These are phyloP conservation scores for Pseudomassariella vexata DNA, from an alignment of 2,329 filamentous ascomycete genomes.

Conservation along the genomic window DNA sequence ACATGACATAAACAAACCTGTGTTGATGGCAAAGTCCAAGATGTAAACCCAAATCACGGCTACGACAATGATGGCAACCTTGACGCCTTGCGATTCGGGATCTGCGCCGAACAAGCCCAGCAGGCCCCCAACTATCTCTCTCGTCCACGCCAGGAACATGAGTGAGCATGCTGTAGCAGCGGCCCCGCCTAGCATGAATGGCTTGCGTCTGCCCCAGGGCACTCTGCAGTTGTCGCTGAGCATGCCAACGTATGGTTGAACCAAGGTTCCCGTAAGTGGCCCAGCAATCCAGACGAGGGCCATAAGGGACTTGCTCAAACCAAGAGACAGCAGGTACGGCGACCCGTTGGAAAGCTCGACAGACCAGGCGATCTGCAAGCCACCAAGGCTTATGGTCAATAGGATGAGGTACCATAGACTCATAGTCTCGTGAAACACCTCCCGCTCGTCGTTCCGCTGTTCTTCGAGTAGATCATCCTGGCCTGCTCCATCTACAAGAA, in stretches of 20 bases:
- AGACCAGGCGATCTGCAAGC: constrained; percentile 91
- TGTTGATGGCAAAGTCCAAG: constrained; percentile 92
- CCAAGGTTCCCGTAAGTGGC: constrained; percentile 69
- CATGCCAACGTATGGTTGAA: constrained; percentile 80
- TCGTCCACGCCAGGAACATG: constrained; percentile 67
- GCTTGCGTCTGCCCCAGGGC: constrained; percentile 72
- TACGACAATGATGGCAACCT: constrained; percentile 63
- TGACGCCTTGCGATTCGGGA: constrained; percentile 57
- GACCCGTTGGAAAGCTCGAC: constrained; percentile 93
- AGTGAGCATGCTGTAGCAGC: constrained; percentile 62
- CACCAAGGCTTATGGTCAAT: constrained; percentile 80
- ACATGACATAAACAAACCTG: constrained; percentile 49
- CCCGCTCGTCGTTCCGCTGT: constrained; percentile 31
- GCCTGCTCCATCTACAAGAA: no score
- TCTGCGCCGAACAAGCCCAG: constrained; percentile 67
- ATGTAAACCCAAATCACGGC: constrained; percentile 86
- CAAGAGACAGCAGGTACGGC: constrained; percentile 73
- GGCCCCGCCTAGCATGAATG: constrained; percentile 71
- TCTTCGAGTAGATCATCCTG: no score
- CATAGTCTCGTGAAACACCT: constrained; percentile 61
- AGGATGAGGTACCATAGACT: constrained; percentile 81
- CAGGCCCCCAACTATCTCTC: constrained; percentile 63
- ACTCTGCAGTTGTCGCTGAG: constrained; percentile 72
- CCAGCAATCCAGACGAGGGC: constrained; percentile 82
- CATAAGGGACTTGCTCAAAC: constrained; percentile 76